Conservation (phyloP, 176 grass and related monocot genomes). For the Canna indica region DNA sequence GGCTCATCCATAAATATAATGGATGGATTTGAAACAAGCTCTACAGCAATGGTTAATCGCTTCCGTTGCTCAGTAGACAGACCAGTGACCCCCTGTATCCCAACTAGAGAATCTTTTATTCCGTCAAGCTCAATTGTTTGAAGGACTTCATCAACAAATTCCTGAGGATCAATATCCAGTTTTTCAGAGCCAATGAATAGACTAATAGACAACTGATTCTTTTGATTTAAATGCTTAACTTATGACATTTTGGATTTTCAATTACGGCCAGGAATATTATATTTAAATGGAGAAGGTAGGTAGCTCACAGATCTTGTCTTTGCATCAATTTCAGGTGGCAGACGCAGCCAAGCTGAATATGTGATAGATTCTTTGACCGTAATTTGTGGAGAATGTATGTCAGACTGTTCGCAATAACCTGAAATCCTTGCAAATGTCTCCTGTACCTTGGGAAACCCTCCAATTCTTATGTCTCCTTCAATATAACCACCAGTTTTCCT, state of each 20-base stretch:
- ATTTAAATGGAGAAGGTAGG: not conserved
- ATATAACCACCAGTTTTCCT: constrained; percentile 15
- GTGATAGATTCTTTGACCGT: constrained; percentile 12
- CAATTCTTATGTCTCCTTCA: constrained; percentile 23
- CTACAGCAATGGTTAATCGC: constrained; percentile 19
- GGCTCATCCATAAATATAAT: constrained; percentile 27
- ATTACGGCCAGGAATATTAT: not conserved
- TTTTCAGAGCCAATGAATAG: not conserved
- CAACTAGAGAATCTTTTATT: constrained; percentile 16
- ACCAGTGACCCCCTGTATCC: constrained; percentile 6
- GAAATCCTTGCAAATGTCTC: constrained; percentile 18
- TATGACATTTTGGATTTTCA: not conserved
- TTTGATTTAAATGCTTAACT: not conserved
- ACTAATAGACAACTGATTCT: not conserved
- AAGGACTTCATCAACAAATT: constrained; percentile 16
- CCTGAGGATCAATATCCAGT: not conserved
- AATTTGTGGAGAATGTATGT: constrained; percentile 23
- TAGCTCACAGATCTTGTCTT: constrained; percentile 13
- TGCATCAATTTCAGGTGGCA: constrained; percentile 13
- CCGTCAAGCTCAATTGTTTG: constrained; percentile 9
- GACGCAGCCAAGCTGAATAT: constrained; percentile 22
- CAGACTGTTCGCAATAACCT: constrained; percentile 21
- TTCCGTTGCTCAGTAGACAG: constrained; percentile 22
- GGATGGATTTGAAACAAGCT: constrained; percentile 25
- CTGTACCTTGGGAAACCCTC: constrained; percentile 18